Percentiles rank a stretch among this genome's conserved stretches.
Evolutionary conservation across 495 filamentous ascomycete species (phyloP).

Genomic region (Xanthoparmelia taractica): DNA sequence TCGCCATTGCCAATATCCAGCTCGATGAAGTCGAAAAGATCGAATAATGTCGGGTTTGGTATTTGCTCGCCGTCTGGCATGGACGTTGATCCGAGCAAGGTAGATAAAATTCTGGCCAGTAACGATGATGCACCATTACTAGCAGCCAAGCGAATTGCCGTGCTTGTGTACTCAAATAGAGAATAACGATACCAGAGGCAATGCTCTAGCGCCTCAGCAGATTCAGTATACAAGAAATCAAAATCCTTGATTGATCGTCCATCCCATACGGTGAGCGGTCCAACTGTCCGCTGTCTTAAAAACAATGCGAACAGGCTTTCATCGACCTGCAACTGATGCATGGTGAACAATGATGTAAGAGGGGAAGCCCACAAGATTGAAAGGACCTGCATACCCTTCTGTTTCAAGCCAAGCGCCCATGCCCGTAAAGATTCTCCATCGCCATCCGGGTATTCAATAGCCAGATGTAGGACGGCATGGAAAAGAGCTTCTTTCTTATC

Average conservation of each 20-base stretch:
- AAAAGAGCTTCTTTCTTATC: slow-evolving; percentile 64
- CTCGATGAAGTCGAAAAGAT: slow-evolving; percentile 86
- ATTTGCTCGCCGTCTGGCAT: slow-evolving; percentile 54
- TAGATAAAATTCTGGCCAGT: slow-evolving; percentile 68
- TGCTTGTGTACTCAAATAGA: slow-evolving; percentile 72
- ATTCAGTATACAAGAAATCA: slow-evolving; percentile 57
- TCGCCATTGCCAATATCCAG: slow-evolving; percentile 50
- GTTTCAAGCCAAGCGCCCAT: slow-evolving; percentile 68
- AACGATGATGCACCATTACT: slow-evolving; percentile 62
- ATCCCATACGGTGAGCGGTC: slow-evolving; percentile 61
- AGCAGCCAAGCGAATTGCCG: slow-evolving; percentile 72
- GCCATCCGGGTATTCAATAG: slow-evolving; percentile 53
- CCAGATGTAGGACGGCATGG: slow-evolving; percentile 63
- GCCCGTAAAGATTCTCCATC: slow-evolving; percentile 54
- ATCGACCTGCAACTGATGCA: slow-evolving; percentile 67
- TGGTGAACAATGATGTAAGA: slow-evolving; percentile 63
- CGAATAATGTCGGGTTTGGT: slow-evolving; percentile 68
- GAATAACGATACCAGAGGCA: slow-evolving; percentile 67
- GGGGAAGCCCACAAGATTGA: slow-evolving; percentile 75
- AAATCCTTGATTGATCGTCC: slow-evolving; percentile 44
- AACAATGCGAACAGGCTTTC: slow-evolving; percentile 68
- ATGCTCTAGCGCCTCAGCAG: slow-evolving; percentile 57
- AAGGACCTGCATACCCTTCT: slow-evolving; percentile 68
- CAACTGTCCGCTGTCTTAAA: slow-evolving; percentile 54
- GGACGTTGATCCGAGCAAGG: slow-evolving; percentile 66